Evolutionary conservation across 345 rosid genomes (phyloP).

Genomic region (Brassica juncea): DNA sequence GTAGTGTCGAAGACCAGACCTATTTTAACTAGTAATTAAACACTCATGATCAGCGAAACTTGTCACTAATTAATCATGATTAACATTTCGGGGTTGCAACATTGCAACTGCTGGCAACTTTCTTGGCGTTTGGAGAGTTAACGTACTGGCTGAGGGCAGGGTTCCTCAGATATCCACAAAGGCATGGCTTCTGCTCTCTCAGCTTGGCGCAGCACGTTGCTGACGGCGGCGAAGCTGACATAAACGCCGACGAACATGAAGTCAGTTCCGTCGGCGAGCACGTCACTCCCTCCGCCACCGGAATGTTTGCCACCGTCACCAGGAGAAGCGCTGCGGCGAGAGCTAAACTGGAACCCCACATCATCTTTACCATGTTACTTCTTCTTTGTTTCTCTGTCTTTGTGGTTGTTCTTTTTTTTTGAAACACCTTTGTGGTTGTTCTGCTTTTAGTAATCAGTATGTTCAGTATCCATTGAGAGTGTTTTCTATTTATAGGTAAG

Average conservation of each 20-base stretch:
- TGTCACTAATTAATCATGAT: slow-evolving; percentile 18
- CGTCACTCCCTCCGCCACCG: slow-evolving; percentile 48
- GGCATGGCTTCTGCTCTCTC: slow-evolving; percentile 68
- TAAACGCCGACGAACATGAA: slow-evolving; percentile 49
- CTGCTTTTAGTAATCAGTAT: not conserved
- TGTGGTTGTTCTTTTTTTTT: not conserved
- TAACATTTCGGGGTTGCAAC: slow-evolving; percentile 52
- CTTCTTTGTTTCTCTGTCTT: slow-evolving; percentile 9
- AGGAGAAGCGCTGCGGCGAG: slow-evolving; percentile 11
- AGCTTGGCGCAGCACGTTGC: slow-evolving; percentile 53
- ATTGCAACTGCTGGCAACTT: slow-evolving; percentile 44
- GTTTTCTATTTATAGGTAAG: not conserved
- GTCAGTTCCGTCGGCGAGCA: slow-evolving; percentile 54
- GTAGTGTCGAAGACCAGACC: not conserved
- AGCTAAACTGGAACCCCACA: slow-evolving; percentile 3
- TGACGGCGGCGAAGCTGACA: slow-evolving; percentile 46
- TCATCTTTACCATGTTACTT: slow-evolving; percentile 31
- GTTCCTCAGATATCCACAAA: slow-evolving; percentile 58
- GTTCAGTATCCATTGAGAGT: not conserved
- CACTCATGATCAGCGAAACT: slow-evolving; percentile 17
- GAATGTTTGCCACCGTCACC: slow-evolving; percentile 10
- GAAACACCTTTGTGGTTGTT: not conserved
- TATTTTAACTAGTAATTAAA: slow-evolving; percentile 11
- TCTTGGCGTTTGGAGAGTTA: slow-evolving; percentile 54
- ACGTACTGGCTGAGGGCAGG: slow-evolving; percentile 49